Evolutionary conservation across 108 stramenopile genomes (phyloP), one percentile per base, ranked within the genome.

Genomic region (Discostella stelligeroides): DNA sequence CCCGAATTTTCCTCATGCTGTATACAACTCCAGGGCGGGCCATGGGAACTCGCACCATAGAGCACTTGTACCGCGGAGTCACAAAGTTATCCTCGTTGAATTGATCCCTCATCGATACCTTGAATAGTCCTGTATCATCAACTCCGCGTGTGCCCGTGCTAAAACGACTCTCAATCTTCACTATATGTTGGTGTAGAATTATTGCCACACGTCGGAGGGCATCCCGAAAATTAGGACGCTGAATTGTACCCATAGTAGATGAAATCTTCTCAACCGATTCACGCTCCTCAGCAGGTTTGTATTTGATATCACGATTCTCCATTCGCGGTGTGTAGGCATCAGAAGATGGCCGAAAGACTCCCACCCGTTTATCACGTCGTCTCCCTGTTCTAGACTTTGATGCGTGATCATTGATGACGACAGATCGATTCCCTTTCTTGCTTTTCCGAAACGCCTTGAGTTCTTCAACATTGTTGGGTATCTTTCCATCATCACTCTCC

Each of bases 261-360:
- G 86, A 76, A 77, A 84, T 84, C 23, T 81, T 83, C 46, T 84
- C 84, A 12, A 88, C 85, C 0, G 85, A 82, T 37, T 75, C 76
- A 38, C 89, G 83, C 62, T 78, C 73, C 48, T 86, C 83, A 10
- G 88, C 88, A 21, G 86, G 82, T 65, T 86, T 88, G 77, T 84
- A 91, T 71, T 88, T 76, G 60, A 89, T 82, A 18, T 72, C 68
- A 54, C 90, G 88, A 43, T 79, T 79, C 55, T 70, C 86, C 72
- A 95, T 84, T 39, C 89, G 86, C 20, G 94, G 94, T 24, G 94
- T 95, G 75, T 92, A 95, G 39, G 91, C 91, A 78, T 92, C 94
- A 24, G 76, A 90, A 2, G 88, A 88, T 9, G 94, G 94, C 28
- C 91, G 88, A 66, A 95, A 95, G 58, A 91, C 84, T 59, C 92